These are phyloP conservation scores for Pyricularia grisea DNA, from an alignment of 2,329 filamentous ascomycete genomes.

Conservation along the genomic window DNA sequence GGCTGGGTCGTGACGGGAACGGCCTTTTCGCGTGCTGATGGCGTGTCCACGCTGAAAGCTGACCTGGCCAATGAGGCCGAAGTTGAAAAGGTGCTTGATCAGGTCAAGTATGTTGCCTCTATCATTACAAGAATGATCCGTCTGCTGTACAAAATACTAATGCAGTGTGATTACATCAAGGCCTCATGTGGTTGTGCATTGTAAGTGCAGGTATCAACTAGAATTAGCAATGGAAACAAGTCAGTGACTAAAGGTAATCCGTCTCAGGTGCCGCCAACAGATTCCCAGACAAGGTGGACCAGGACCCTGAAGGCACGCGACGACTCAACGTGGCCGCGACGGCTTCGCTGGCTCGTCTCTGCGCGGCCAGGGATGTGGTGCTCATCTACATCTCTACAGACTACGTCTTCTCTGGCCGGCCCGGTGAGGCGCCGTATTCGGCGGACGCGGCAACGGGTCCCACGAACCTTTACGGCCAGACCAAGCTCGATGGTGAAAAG, in stretches of 20 bases:
- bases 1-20: slow-evolving; percentile 66
- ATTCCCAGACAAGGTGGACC: slow-evolving; percentile 77
- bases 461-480: slow-evolving; percentile 65
- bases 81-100: slow-evolving; percentile 40
- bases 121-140: background rate
- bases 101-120: slow-evolving; percentile 34
- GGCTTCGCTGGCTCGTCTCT: slow-evolving; percentile 53
- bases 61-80: slow-evolving; percentile 38
- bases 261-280: slow-evolving; percentile 70
- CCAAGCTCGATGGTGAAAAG: slow-evolving; percentile 48
- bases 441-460: slow-evolving; percentile 53
- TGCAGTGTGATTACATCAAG: slow-evolving; percentile 26
- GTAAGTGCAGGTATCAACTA: slow-evolving; percentile 34
- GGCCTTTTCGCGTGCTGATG: slow-evolving; percentile 64
- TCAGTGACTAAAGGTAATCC: background rate
- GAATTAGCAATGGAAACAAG: background rate
- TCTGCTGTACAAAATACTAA: background rate
- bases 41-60: slow-evolving; percentile 55
- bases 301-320: slow-evolving; percentile 65
- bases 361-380: slow-evolving; percentile 49
- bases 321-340: slow-evolving; percentile 69
- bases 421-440: slow-evolving; percentile 79
- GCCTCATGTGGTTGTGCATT: slow-evolving; percentile 72
- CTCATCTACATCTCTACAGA: slow-evolving; percentile 76
- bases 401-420: slow-evolving; percentile 66